A percentile compares a stretch with the other conserved stretches of the same genome.
These are phyloP conservation scores for Globisporangium recalcitrans DNA, from an alignment of 352 stramenopile genomes.

Conservation along the genomic window DNA sequence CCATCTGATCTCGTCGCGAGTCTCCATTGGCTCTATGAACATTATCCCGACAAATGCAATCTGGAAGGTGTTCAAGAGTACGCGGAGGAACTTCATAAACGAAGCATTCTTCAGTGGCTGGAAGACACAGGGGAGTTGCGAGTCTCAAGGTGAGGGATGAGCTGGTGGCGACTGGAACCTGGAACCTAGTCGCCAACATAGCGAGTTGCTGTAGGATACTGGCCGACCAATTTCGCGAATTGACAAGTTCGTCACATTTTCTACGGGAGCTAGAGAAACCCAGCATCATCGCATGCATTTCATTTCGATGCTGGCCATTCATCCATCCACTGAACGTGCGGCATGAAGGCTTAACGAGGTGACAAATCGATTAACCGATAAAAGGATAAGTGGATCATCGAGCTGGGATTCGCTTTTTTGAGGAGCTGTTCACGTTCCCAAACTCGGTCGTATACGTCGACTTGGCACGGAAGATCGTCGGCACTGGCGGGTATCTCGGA, in stretches of 20 bases:
- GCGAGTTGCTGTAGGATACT: not conserved
- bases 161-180: not conserved
- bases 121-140: not conserved
- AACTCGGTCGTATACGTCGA: constrained; percentile 39
- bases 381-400: not conserved
- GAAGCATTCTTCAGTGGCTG: not conserved
- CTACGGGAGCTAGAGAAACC: not conserved
- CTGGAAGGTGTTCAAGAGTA: not conserved
- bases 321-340: not conserved
- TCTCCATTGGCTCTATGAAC: not conserved
- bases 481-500: constrained; percentile 38
- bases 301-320: not conserved
- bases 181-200: not conserved
- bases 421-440: not conserved
- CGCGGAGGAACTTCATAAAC: not conserved
- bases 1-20: not conserved
- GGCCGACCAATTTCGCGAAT: not conserved
- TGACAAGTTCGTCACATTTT: not conserved
- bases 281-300: not conserved
- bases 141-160: not conserved
- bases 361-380: not conserved
- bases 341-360: not conserved
- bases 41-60: not conserved
- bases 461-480: constrained; percentile 31
- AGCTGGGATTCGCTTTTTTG: constrained; percentile 1